Evolutionary conservation across 2,329 filamentous ascomycete genomes (phyloP).

Genomic region (Neofusicoccum cordaticola): DNA sequence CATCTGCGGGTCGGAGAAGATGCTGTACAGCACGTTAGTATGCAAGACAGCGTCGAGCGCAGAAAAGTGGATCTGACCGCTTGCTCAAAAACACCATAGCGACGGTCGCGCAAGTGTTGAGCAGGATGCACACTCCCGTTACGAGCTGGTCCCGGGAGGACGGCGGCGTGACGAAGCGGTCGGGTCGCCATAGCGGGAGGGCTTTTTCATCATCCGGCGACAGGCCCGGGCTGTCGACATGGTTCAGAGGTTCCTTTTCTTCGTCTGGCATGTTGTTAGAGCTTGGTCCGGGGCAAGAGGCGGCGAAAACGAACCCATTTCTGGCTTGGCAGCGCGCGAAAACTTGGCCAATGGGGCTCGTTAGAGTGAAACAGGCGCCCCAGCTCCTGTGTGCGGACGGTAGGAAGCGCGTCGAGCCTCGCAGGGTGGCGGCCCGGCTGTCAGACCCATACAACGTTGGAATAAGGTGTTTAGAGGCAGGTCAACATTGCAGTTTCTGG

Average conservation of each 20-base stretch:
- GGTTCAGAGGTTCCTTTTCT: background rate
- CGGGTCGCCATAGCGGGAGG: conserved; percentile 13
- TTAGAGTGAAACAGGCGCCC: background rate
- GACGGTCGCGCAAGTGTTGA: conserved; percentile 45
- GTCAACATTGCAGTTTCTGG: background rate
- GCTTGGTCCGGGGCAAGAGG: background rate
- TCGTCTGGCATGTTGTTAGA: conserved; percentile 6
- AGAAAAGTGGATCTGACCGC: conserved; percentile 28
- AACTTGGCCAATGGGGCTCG: background rate
- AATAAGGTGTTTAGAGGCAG: background rate
- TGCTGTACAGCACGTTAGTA: conserved; percentile 26
- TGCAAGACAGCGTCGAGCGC: background rate
- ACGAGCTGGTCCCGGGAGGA: conserved; percentile 31
- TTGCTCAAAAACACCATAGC: conserved; percentile 47
- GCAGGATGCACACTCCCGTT: conserved; percentile 39
- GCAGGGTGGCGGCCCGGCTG: background rate
- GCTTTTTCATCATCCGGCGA: conserved; percentile 11
- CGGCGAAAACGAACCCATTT: conserved; percentile 9
- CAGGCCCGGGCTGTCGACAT: background rate
- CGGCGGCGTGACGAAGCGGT: background rate
- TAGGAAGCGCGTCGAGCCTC: background rate
- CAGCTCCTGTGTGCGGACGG: background rate
- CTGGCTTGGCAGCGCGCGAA: background rate
- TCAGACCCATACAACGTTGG: background rate
- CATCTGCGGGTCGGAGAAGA: conserved; percentile 45